Conservation (phyloP, 768 basidiomycete genomes). For the Artomyces pyxidatus region DNA sequence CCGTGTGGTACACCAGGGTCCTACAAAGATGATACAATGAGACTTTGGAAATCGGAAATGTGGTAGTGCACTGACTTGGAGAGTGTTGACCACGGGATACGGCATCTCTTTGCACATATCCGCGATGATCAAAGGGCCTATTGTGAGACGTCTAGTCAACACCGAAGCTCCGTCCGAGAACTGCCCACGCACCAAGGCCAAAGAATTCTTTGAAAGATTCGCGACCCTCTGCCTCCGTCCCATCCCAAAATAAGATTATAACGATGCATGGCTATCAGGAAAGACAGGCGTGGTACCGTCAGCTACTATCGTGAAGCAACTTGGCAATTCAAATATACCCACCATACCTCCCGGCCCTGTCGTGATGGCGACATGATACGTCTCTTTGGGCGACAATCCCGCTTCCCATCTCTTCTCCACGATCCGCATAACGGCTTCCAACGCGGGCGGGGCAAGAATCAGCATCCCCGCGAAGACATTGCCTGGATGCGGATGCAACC, state of each 20-base stretch:
- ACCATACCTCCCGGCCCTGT: slow-evolving; percentile 33
- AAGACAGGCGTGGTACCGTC: not conserved
- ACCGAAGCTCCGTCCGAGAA: not conserved
- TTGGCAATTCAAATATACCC: no score
- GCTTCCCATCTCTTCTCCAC: slow-evolving; percentile 27
- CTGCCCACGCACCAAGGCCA: slow-evolving; percentile 29
- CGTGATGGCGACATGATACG: slow-evolving; percentile 27
- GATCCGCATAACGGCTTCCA: slow-evolving; percentile 19
- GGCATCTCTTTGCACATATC: slow-evolving; percentile 36
- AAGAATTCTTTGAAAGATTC: slow-evolving; percentile 34
- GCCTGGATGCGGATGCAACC: slow-evolving; percentile 37
- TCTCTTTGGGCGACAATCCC: slow-evolving; percentile 28
- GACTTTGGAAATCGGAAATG: not conserved
- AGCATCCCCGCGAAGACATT: slow-evolving; percentile 37
- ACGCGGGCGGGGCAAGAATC: slow-evolving; percentile 24
- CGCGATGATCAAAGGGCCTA: slow-evolving; percentile 15
- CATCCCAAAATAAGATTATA: slow-evolving; percentile 37
- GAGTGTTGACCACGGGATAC: slow-evolving; percentile 34
- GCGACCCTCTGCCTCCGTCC: slow-evolving; percentile 38
- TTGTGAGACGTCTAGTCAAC: slow-evolving; percentile 25
- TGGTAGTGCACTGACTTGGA: slow-evolving; percentile 28
- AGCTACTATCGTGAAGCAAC: no score
- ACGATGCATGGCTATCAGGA: slow-evolving; percentile 34
- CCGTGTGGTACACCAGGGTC: slow-evolving; percentile 30
- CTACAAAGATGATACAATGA: slow-evolving; percentile 22